Evolutionary conservation across 768 basidiomycete species (phyloP).

Genomic region (Clitopilus hobsonii): DNA sequence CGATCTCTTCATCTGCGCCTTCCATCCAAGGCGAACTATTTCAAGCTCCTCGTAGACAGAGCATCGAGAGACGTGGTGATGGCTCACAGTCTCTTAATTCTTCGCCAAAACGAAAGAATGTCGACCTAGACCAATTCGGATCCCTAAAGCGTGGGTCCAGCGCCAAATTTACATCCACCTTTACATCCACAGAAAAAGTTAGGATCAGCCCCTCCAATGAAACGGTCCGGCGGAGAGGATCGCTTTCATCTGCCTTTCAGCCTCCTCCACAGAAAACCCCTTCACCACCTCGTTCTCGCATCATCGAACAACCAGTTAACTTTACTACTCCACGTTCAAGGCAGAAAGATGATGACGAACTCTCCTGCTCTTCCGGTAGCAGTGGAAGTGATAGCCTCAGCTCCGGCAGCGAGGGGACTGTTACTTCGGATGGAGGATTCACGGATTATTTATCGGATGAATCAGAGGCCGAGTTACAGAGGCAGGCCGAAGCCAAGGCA

Average conservation of each 20-base stretch:
- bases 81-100: constrained; percentile 51
- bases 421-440: constrained; percentile 83
- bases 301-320: constrained; percentile 18
- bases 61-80: constrained; percentile 39
- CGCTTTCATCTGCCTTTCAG: constrained; percentile 19
- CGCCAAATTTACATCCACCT: constrained; percentile 29
- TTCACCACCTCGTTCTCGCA: constrained; percentile 14
- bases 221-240: constrained; percentile 23
- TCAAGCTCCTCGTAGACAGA: constrained; percentile 41
- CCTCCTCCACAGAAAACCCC: constrained; percentile 12
- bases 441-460: constrained; percentile 91
- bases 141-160: constrained; percentile 40
- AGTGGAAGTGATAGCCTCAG: constrained; percentile 60
- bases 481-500: constrained; percentile 79
- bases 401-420: constrained; percentile 67
- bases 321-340: constrained; percentile 23
- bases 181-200: constrained; percentile 26
- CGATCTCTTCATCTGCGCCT: constrained; percentile 41
- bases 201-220: constrained; percentile 26
- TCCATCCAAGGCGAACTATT: constrained; percentile 27
- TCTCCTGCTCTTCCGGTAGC: constrained; percentile 52
- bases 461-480: constrained; percentile 84
- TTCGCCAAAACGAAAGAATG: constrained; percentile 56
- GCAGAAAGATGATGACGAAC: constrained; percentile 26
- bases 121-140: constrained; percentile 48